A percentile compares a stretch with the other conserved stretches of the same genome.
phyloP scores from a whole-genome alignment of 2,329 filamentous ascomycete genomes.

The Apiospora sp. region DNA sequence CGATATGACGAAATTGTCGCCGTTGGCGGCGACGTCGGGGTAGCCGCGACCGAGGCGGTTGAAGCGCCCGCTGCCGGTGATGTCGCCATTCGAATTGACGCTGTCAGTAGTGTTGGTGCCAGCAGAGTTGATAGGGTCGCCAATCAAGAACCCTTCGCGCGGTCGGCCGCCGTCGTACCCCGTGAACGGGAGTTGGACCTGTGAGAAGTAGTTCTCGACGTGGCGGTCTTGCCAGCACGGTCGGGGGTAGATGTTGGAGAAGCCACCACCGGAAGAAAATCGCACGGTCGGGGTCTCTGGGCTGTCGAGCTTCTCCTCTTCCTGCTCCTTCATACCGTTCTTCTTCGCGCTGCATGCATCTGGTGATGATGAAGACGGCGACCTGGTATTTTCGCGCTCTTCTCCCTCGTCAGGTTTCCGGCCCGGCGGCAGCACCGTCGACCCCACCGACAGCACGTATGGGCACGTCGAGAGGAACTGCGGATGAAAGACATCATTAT shows the following conservation, averaged over 20 bases:
- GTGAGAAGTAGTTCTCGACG: slow-evolving; percentile 38
- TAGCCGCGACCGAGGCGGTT: slow-evolving; percentile 56
- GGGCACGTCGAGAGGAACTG: slow-evolving; percentile 58
- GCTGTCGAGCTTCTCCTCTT: slow-evolving; percentile 26
- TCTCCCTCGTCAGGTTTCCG: background rate
- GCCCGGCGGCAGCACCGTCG: slow-evolving; percentile 35
- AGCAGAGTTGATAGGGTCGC: background rate
- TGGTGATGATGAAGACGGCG: background rate
- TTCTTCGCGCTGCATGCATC: background rate
- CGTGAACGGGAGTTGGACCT: slow-evolving; percentile 37
- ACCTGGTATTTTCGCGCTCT: too few relatives aligned
- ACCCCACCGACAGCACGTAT: slow-evolving; percentile 58
- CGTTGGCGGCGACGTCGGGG: slow-evolving; percentile 57
- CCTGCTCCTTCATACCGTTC: slow-evolving; percentile 24
- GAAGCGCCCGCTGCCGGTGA: slow-evolving; percentile 38
- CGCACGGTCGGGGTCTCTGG: slow-evolving; percentile 27
- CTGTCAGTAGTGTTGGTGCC: accelerated
- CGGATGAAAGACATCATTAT: slow-evolving; percentile 54
- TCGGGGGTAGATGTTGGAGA: slow-evolving; percentile 44
- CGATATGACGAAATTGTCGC: slow-evolving; percentile 45
- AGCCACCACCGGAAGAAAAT: slow-evolving; percentile 43
- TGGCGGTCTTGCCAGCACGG: slow-evolving; percentile 40
- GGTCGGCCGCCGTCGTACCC: slow-evolving; percentile 40
- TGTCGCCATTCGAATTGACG: too few relatives aligned
- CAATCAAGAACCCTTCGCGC: background rate